A percentile compares a stretch with the other conserved stretches of the same genome.
These are phyloP conservation scores for Acer negundo DNA, from an alignment of 345 rosid species.

Conservation along the genomic window DNA sequence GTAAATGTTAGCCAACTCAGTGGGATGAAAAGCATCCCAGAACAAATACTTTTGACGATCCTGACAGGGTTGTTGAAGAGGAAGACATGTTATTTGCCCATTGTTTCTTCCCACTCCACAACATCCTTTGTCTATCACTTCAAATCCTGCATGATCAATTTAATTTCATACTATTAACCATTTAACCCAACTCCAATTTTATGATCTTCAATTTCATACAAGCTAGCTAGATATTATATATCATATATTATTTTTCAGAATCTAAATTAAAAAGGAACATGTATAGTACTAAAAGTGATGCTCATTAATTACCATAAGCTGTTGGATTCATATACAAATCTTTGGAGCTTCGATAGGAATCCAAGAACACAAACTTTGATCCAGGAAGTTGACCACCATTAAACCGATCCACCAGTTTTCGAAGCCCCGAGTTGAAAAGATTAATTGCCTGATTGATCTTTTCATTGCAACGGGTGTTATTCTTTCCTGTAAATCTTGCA, in stretches of 20 bases:
- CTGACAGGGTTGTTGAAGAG: constrained; percentile 63
- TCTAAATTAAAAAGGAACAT: too few relatives aligned
- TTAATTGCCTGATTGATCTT: constrained; percentile 64
- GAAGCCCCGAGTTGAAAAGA: constrained; percentile 67
- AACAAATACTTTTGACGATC: constrained; percentile 73
- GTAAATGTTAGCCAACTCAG: constrained; percentile 63
- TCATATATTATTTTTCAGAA: too few relatives aligned
- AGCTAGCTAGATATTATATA: too few relatives aligned
- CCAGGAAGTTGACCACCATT: constrained; percentile 69
- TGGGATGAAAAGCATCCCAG: constrained; percentile 97
- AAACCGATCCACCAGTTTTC: constrained; percentile 53
- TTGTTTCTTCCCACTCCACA: constrained; percentile 96
- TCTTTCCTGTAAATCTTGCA: constrained; percentile 59
- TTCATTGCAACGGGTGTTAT: constrained; percentile 64
- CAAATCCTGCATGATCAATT: constrained; percentile 52
- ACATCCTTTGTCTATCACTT: constrained; percentile 83
- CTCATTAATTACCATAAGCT: constrained; percentile 31
- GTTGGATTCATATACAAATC: constrained; percentile 56
- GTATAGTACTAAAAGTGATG: too few relatives aligned
- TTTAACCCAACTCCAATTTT: too few relatives aligned
- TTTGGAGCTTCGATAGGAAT: constrained; percentile 58
- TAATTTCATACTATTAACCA: too few relatives aligned
- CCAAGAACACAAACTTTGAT: constrained; percentile 74
- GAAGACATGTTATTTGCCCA: constrained; percentile 89
- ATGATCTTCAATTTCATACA: too few relatives aligned